These are phyloP conservation scores for Fusarium devonianum DNA, from an alignment of 2,329 filamentous ascomycete genomes.

Conservation along the genomic window DNA sequence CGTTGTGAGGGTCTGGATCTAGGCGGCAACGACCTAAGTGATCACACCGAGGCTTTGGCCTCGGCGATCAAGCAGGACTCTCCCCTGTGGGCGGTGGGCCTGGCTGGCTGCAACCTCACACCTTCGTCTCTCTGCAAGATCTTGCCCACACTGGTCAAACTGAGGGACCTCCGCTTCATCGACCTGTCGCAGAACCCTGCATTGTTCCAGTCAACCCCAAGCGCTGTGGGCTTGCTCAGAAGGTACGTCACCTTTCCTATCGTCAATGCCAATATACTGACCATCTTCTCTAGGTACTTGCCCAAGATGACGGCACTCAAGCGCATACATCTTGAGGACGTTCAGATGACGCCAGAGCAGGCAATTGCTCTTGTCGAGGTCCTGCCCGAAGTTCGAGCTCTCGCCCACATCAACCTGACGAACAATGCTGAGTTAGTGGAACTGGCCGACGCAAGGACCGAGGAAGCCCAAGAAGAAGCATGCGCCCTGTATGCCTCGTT, in stretches of 20 bases:
- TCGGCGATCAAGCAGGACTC: constrained; percentile 60
- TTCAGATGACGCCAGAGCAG: constrained; percentile 84
- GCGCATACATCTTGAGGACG: constrained; percentile 85
- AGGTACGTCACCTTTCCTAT: constrained; percentile 59
- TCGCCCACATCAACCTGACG: constrained; percentile 87
- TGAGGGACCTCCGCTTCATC: constrained; percentile 83
- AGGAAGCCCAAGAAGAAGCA: constrained; percentile 87
- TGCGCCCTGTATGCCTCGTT: constrained; percentile 92
- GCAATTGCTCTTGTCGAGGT: constrained; percentile 91
- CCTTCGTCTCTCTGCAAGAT: constrained; percentile 76
- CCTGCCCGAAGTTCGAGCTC: constrained; percentile 78
- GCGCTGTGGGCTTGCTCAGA: constrained; percentile 75
- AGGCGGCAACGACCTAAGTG: constrained; percentile 78
- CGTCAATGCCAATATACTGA: constrained; percentile 6
- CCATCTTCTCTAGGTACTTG: constrained; percentile 67
- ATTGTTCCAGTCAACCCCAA: constrained; percentile 78
- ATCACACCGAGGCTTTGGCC: constrained; percentile 62
- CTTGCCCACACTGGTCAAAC: constrained; percentile 73
- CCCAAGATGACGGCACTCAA: constrained; percentile 81
- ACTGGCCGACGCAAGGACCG: constrained; percentile 77
- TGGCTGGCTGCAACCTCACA: constrained; percentile 84
- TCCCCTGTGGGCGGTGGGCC: constrained; percentile 79
- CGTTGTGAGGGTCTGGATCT: constrained; percentile 89
- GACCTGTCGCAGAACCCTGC: constrained; percentile 90
- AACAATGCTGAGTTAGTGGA: constrained; percentile 78